Conservation (phyloP, 1,139 yeast species). For the Saccharomyces hybrid region DNA sequence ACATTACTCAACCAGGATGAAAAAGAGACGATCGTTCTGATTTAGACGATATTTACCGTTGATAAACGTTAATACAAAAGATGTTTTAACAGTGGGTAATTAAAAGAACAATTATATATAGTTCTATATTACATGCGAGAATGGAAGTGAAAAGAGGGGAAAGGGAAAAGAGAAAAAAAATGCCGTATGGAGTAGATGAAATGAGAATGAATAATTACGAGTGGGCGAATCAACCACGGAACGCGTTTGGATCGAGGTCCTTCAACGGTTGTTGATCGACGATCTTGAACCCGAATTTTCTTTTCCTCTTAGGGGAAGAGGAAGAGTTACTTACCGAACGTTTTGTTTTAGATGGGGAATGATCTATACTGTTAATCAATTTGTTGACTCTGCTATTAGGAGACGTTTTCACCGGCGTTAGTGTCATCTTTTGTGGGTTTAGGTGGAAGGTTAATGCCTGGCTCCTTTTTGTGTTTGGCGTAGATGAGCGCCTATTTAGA, state of each 20-base stretch:
- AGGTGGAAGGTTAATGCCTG: slow-evolving; percentile 31
- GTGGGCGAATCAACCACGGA: neutral
- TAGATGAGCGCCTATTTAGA: neutral
- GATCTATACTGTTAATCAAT: slow-evolving; percentile 21
- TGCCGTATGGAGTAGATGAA: neutral
- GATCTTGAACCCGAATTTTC: neutral
- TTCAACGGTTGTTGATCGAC: neutral
- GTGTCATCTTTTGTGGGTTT: slow-evolving; percentile 24
- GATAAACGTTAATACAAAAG: neutral
- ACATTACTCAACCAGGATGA: neutral
- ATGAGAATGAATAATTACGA: neutral
- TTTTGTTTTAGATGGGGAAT: slow-evolving; percentile 1
- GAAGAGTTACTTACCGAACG: slow-evolving; percentile 4
- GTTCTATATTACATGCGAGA: neutral
- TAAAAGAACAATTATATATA: neutral
- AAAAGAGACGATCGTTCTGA: neutral
- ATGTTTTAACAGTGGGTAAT: neutral
- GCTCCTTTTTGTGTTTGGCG: slow-evolving; percentile 18
- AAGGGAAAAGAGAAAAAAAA: neutral
- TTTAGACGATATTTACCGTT: neutral
- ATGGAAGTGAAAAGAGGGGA: neutral
- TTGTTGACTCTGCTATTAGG: slow-evolving; percentile 31
- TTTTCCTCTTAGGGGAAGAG: neutral
- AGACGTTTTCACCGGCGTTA: slow-evolving; percentile 28
- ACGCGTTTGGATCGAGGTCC: neutral